Evolutionary conservation across 2,329 filamentous ascomycete species (phyloP), one percentile per base, ranked within the genome.

Genomic region (Colletotrichum abscissum): DNA sequence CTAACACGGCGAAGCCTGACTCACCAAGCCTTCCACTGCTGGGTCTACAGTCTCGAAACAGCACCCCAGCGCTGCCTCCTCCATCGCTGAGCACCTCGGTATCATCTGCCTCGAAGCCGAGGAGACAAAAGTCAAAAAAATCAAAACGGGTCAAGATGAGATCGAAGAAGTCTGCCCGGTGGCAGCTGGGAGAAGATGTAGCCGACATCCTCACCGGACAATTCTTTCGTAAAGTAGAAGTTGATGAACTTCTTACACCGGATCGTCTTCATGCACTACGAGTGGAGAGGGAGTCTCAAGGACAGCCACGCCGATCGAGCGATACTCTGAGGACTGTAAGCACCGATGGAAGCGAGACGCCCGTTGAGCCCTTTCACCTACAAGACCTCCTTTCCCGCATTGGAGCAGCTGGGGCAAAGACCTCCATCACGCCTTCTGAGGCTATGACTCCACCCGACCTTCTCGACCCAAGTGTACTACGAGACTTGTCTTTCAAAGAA

Each of bases 181-280:
- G 89, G 88, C 86, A 86, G 16, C 78, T 91, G 35, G 84, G 88
- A 0, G 88, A 89, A 64, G 90, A 89, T 74, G 84, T 92, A 76
- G 84, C 87, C n/a, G 89, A 89, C 35, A 82, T 90, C 12, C 85
- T 92, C 72, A 87, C 83, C 55, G 86, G 87, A 22, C 88, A 87
- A 56, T 82, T 88, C 58, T 90, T 92, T 78, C 85, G 85, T 74
- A 85, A 85, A 59, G 84, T 88, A 66, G 89, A 92, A 74, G 89
- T 86, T 0, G 88, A 91, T 64, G 90, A 92, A 80, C 89, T 91
- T 83, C 80, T 91, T 14, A 88, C 89, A 12, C 86, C 88, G 22
- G 84, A 85, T 42, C 85, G 86, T 49, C 66, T 75, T 5, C 64
- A 73, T 28, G 66, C 64, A 6, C 38, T 75, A 49, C 66, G 67